Percentiles rank a stretch among this genome's conserved stretches.
Conservation (phyloP, 352 stramenopile genomes). For the Phytophthora podocarpi region DNA sequence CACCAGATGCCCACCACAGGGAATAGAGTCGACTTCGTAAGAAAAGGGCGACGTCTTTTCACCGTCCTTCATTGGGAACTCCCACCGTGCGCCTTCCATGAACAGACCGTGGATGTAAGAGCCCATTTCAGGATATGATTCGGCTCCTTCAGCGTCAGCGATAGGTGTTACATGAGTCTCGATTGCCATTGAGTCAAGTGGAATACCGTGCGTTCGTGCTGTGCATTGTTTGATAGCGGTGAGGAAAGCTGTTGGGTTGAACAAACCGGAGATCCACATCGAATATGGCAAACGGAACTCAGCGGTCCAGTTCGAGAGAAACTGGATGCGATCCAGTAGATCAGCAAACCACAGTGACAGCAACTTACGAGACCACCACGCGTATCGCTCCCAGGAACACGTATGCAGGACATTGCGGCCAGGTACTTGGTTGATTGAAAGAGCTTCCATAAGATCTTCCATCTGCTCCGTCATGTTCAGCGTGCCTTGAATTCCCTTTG, state of each 20-base stretch:
- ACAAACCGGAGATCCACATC: slow-evolving; percentile 83
- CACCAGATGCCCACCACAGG: slow-evolving; percentile 85
- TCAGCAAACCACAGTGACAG: slow-evolving; percentile 83
- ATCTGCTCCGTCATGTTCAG: slow-evolving; percentile 91
- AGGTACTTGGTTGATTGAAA: slow-evolving; percentile 78
- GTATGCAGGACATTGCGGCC: slow-evolving; percentile 73
- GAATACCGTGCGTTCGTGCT: slow-evolving; percentile 81
- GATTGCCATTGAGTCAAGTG: slow-evolving; percentile 93
- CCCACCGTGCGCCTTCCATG: slow-evolving; percentile 95
- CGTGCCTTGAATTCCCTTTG: slow-evolving; percentile 82
- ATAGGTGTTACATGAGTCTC: slow-evolving; percentile 94
- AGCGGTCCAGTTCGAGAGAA: slow-evolving; percentile 69
- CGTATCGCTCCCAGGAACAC: slow-evolving; percentile 79
- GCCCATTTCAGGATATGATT: slow-evolving; percentile 83
- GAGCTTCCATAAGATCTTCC: slow-evolving; percentile 81
- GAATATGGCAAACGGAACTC: slow-evolving; percentile 78
- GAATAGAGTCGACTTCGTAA: slow-evolving; percentile 88
- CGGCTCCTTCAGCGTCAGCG: slow-evolving; percentile 49
- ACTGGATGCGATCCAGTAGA: slow-evolving; percentile 72
- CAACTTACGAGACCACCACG: slow-evolving; percentile 87
- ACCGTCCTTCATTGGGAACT: slow-evolving; percentile 63
- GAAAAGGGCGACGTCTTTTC: slow-evolving; percentile 81
- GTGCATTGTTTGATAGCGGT: slow-evolving; percentile 89
- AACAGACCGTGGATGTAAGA: slow-evolving; percentile 95
- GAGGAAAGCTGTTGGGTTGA: slow-evolving; percentile 86